These are phyloP conservation scores for Calophaca sinica DNA, from an alignment of 306 rosid species.

Conservation along the genomic window DNA sequence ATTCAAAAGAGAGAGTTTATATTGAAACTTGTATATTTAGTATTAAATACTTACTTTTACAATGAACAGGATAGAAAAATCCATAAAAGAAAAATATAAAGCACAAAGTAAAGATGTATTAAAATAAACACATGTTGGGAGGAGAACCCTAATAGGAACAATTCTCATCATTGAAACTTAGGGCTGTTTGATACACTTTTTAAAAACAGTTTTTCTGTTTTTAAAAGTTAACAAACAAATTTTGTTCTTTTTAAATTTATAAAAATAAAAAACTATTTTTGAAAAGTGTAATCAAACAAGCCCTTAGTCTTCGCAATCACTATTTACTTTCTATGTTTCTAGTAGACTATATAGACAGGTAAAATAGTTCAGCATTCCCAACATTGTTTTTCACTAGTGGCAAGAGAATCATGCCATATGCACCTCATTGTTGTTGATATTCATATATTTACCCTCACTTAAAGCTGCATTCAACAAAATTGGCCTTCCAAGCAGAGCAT, in stretches of 20 bases:
- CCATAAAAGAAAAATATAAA: not conserved
- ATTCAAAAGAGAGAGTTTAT: too few species aligned
- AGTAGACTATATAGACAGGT: not conserved
- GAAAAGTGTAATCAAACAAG: too few species aligned
- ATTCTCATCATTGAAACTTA: not conserved
- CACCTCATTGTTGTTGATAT: not conserved
- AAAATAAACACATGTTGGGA: not conserved
- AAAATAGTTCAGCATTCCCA: slow-evolving; percentile 13
- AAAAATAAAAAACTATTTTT: too few species aligned
- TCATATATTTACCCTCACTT: not conserved
- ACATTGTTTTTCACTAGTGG: not conserved
- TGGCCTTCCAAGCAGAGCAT: slow-evolving; percentile 1
- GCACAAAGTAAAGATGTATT: not conserved
- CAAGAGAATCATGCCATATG: slow-evolving; percentile 5
- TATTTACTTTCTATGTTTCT: slow-evolving; percentile 3
- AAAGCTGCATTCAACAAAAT: too few species aligned
- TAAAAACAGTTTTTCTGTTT: too few species aligned
- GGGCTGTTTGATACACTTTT: too few species aligned
- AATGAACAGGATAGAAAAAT: too few species aligned
- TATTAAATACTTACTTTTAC: too few species aligned
- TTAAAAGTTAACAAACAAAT: too few species aligned
- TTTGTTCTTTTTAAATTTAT: too few species aligned
- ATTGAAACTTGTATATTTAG: too few species aligned
- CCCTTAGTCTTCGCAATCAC: slow-evolving; percentile 27
- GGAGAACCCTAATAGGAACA: slow-evolving; percentile 10